A percentile compares a stretch with the other conserved stretches of the same genome.
These are phyloP conservation scores for Tetrahymena elliotti DNA, from an alignment of 73 alveolate species.

Conservation along the genomic window DNA sequence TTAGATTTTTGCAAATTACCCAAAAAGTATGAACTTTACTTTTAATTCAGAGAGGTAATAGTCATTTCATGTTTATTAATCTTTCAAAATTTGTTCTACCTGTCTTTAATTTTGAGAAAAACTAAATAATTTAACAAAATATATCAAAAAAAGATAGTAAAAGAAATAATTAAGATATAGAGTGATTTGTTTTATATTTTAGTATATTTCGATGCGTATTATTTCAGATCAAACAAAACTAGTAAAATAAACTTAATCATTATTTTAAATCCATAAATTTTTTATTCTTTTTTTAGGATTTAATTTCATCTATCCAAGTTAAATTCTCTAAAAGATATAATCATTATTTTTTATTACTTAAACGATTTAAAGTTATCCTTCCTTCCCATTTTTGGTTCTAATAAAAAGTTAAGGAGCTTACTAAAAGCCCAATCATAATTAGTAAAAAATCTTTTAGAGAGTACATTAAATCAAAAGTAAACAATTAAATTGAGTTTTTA, in stretches of 20 bases:
- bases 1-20: no score
- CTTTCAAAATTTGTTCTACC: not conserved
- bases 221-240: not conserved
- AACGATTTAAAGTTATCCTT: not conserved
- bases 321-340: not conserved
- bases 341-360: not conserved
- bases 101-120: not conserved
- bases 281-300: not conserved
- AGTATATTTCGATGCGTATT: not conserved
- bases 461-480: not conserved
- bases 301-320: no score
- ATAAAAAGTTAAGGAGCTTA: not conserved
- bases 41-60: not conserved
- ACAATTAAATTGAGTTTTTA: no score
- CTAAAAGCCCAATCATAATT: not conserved
- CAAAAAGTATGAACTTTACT: not conserved
- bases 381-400: not conserved
- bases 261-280: not conserved
- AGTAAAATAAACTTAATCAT: not conserved
- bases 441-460: no score
- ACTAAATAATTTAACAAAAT: not conserved
- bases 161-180: not conserved
- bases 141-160: not conserved
- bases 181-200: not conserved
- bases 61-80: not conserved